These are phyloP conservation scores for Aspergillus piperis DNA, from an alignment of 2,329 filamentous ascomycete species.

Conservation along the genomic window DNA sequence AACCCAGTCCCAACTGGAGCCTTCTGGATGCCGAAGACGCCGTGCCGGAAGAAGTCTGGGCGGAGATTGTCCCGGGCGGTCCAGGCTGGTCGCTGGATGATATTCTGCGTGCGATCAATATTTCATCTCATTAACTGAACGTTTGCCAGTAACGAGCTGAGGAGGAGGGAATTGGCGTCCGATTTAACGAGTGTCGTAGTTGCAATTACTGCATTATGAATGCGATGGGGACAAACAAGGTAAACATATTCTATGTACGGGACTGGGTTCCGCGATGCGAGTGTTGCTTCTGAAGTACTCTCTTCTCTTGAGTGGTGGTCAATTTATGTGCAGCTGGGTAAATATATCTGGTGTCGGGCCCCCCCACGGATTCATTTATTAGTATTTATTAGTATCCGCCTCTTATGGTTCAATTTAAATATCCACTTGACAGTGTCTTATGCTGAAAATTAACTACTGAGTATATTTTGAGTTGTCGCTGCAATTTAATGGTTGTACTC, in stretches of 20 bases:
- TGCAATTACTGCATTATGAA: background rate
- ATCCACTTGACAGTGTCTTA: no score
- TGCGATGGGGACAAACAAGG: background rate
- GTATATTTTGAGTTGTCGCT: no score
- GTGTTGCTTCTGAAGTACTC: background rate
- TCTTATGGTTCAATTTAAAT: no score
- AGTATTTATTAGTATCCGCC: no score
- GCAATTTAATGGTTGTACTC: no score
- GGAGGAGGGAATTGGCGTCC: background rate
- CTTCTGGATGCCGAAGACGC: conserved; percentile 63
- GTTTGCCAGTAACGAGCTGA: background rate
- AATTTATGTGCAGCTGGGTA: no score
- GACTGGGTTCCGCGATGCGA: background rate
- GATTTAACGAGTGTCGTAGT: background rate
- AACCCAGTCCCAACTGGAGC: conserved; percentile 85
- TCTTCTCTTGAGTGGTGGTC: background rate
- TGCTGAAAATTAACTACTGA: no score
- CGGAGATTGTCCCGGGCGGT: conserved; percentile 64
- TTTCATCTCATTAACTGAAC: conserved; percentile 5
- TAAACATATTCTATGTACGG: background rate
- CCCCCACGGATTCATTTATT: no score
- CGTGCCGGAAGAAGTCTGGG: conserved; percentile 68
- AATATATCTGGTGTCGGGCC: no score
- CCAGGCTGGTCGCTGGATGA: conserved; percentile 64
- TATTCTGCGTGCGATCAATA: conserved; percentile 54